phyloP scores from a whole-genome alignment of 371 early-diverging fungal species.

The Mucor mucedo region DNA sequence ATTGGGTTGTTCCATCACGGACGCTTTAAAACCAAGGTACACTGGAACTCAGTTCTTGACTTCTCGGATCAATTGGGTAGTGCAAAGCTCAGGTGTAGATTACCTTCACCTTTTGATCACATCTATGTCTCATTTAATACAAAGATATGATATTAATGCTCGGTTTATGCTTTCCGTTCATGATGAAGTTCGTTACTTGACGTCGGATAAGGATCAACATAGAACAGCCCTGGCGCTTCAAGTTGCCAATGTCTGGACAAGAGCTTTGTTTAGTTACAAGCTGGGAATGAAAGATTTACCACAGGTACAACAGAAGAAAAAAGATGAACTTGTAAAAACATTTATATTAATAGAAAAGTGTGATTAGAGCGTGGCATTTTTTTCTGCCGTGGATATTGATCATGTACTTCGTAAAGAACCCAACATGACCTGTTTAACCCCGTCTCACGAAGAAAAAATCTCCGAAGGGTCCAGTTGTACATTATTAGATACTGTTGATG shows the following conservation, averaged over 20 bases:
- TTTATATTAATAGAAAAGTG: not conserved
- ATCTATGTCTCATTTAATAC: slow-evolving; percentile 85
- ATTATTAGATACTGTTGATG: slow-evolving; percentile 56
- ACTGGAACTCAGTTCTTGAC: slow-evolving; percentile 80
- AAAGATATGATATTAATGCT: slow-evolving; percentile 77
- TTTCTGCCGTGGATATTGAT: slow-evolving; percentile 95
- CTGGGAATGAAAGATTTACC: slow-evolving; percentile 91
- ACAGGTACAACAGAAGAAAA: slow-evolving; percentile 56
- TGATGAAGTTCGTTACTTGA: slow-evolving; percentile 94
- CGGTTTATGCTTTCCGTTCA: slow-evolving; percentile 95
- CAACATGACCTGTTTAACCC: slow-evolving; percentile 77
- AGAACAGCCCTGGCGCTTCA: slow-evolving; percentile 90
- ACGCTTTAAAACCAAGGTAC: slow-evolving; percentile 74
- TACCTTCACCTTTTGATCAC: slow-evolving; percentile 95
- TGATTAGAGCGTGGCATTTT: slow-evolving; percentile 91
- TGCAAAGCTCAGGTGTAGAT: slow-evolving; percentile 99
- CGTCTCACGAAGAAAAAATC: slow-evolving; percentile 69
- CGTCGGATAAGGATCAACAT: slow-evolving; percentile 75
- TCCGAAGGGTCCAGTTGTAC: slow-evolving; percentile 64
- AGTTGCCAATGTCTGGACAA: slow-evolving; percentile 92
- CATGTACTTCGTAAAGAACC: slow-evolving; percentile 93
- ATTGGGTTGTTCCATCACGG: slow-evolving; percentile 87
- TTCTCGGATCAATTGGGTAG: slow-evolving; percentile 96
- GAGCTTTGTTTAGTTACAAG: slow-evolving; percentile 86
- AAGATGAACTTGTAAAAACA: not conserved